A percentile compares a stretch with the other conserved stretches of the same genome.
Conservation (phyloP, 1,139 yeast genomes). For the Candida neerlandica region DNA sequence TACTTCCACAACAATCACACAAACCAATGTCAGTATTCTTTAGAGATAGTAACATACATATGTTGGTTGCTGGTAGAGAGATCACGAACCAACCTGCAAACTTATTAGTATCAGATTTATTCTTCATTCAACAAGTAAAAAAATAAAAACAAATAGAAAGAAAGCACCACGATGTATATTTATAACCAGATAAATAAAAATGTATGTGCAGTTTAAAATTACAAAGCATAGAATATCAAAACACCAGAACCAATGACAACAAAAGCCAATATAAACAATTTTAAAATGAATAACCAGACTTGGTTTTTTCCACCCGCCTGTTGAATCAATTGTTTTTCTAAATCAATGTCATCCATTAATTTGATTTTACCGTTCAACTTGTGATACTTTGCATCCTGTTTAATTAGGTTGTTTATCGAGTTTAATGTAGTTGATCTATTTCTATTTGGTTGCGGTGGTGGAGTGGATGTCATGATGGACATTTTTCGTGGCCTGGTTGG, state of each 20-base stretch:
- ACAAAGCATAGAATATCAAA: conserved; percentile 41
- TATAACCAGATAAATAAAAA: conserved; percentile 3
- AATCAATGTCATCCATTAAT: conserved; percentile 32
- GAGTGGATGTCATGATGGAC: neutral
- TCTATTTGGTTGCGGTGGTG: conserved; percentile 1
- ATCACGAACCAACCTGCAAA: no score
- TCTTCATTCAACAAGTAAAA: no score
- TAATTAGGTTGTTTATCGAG: conserved; percentile 16
- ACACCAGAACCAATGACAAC: conserved; percentile 40
- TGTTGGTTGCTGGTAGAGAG: no score
- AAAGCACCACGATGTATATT: neutral
- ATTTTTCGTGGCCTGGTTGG: conserved; percentile 2
- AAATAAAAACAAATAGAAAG: no score
- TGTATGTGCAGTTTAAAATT: conserved; percentile 5
- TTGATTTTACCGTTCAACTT: conserved; percentile 9
- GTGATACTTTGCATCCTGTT: conserved; percentile 16
- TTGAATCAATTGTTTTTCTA: conserved; percentile 41
- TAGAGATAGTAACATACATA: no score
- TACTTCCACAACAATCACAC: no score
- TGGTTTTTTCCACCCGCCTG: conserved; percentile 44
- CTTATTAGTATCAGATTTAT: no score
- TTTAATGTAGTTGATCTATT: conserved; percentile 6
- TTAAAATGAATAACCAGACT: conserved; percentile 35
- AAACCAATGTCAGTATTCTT: no score
- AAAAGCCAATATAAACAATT: conserved; percentile 30